A percentile compares a stretch with the other conserved stretches of the same genome.
These are phyloP conservation scores for Phytophthora palmivora DNA, from an alignment of 352 stramenopile genomes.

Conservation along the genomic window DNA sequence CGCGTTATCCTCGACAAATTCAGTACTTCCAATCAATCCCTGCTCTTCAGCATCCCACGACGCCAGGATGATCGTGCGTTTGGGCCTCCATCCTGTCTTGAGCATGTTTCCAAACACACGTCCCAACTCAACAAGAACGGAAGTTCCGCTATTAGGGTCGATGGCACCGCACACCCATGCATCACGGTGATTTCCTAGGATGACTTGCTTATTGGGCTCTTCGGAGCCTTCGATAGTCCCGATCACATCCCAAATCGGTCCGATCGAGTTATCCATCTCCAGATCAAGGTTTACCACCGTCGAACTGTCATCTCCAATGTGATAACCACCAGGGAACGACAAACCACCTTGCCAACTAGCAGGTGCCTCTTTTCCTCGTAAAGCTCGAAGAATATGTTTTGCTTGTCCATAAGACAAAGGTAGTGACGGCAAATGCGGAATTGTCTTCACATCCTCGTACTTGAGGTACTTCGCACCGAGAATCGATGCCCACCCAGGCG, in stretches of 20 bases:
- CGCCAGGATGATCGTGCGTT: constrained; percentile 76
- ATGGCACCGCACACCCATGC: constrained; percentile 90
- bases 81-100: constrained; percentile 66
- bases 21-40: constrained; percentile 83
- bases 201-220: constrained; percentile 64
- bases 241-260: constrained; percentile 89
- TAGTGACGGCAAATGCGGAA: constrained; percentile 75
- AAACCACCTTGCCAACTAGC: constrained; percentile 67
- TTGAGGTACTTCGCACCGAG: constrained; percentile 45
- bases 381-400: constrained; percentile 60
- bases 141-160: constrained; percentile 86
- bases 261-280: constrained; percentile 77
- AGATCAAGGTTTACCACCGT: constrained; percentile 67
- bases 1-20: constrained; percentile 78
- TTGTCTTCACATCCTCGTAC: constrained; percentile 53
- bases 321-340: constrained; percentile 63
- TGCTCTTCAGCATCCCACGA: constrained; percentile 91
- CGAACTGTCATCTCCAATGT: constrained; percentile 66
- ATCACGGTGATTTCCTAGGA: constrained; percentile 92
- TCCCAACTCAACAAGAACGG: constrained; percentile 78
- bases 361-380: constrained; percentile 61
- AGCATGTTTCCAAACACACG: constrained; percentile 69
- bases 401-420: constrained; percentile 84
- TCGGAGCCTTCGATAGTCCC: constrained; percentile 67
- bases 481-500: constrained; percentile 47